Evolutionary conservation across 2,329 filamentous ascomycete genomes (phyloP).

Genomic region (Hymenotorrendiella dingleyae): DNA sequence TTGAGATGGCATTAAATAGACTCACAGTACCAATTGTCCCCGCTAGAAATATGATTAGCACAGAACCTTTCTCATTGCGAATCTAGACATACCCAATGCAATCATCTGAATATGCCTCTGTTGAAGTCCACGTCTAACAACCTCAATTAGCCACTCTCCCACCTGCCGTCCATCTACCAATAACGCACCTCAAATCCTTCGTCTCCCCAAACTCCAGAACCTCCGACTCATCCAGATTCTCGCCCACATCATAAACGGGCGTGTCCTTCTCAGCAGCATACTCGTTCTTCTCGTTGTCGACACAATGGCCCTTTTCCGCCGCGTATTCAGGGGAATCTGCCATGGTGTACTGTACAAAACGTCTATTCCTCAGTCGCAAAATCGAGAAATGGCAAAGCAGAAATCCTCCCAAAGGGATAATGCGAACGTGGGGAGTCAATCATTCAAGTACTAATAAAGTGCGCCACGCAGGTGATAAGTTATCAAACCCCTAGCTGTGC

Average conservation of each 20-base stretch:
- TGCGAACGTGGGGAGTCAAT: no score
- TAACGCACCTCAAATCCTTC: constrained; percentile 1
- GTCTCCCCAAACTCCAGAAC: constrained; percentile 3
- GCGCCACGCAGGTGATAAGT: no score
- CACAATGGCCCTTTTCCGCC: not conserved
- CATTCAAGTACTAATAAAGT: no score
- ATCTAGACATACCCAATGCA: no score
- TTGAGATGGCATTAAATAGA: not conserved
- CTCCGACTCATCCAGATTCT: constrained; percentile 1
- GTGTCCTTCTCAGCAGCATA: not conserved
- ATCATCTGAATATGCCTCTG: constrained; percentile 40
- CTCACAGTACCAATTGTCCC: constrained; percentile 39
- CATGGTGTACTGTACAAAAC: not conserved
- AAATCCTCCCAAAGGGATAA: not conserved
- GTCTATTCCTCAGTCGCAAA: not conserved
- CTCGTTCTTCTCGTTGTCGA: not conserved
- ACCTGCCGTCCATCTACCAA: no score
- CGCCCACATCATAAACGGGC: not conserved
- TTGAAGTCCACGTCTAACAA: constrained; percentile 33
- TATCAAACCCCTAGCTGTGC: no score
- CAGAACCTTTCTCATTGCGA: no score
- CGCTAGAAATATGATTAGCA: no score
- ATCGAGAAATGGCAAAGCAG: not conserved
- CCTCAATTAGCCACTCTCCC: no score
- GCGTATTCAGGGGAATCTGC: not conserved